Evolutionary conservation across 2,329 filamentous ascomycete species (phyloP).

Genomic region (Fusarium xylarioides): DNA sequence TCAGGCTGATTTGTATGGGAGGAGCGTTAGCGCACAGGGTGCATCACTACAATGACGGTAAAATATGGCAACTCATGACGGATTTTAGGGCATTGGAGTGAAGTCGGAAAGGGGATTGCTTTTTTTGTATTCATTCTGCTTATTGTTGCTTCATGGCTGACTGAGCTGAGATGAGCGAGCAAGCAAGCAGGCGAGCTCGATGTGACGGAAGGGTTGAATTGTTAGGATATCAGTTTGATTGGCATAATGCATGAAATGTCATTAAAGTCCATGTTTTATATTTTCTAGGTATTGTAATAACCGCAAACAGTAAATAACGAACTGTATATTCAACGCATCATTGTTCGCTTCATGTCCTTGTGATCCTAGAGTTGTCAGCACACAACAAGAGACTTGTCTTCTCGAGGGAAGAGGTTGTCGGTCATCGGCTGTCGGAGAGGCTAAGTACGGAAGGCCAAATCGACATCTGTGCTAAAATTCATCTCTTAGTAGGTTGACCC

Average conservation of each 20-base stretch:
- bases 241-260: conserved; percentile 38
- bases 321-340: neutral
- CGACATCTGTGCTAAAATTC: too few relatives aligned
- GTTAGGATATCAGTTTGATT: conserved; percentile 41
- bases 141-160: conserved; percentile 17
- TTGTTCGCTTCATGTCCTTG: conserved; percentile 24
- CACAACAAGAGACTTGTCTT: conserved; percentile 22
- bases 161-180: conserved; percentile 9
- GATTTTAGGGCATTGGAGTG: conserved; percentile 28
- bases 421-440: conserved; percentile 40
- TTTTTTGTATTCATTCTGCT: conserved; percentile 19
- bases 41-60: conserved; percentile 33
- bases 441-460: conserved; percentile 5
- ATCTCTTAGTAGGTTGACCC: too few relatives aligned
- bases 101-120: conserved; percentile 28
- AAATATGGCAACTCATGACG: conserved; percentile 36
- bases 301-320: neutral
- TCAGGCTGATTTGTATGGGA: conserved; percentile 38
- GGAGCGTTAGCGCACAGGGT: conserved; percentile 25
- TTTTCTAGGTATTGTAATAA: conserved; percentile 5
- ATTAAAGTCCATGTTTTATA: conserved; percentile 23
- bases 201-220: conserved; percentile 15
- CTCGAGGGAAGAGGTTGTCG: conserved; percentile 39
- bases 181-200: conserved; percentile 15
- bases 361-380: conserved; percentile 25